Evolutionary conservation across 345 rosid genomes (phyloP), one percentile per base, ranked within the genome.

Genomic region (Populus euphratica): DNA sequence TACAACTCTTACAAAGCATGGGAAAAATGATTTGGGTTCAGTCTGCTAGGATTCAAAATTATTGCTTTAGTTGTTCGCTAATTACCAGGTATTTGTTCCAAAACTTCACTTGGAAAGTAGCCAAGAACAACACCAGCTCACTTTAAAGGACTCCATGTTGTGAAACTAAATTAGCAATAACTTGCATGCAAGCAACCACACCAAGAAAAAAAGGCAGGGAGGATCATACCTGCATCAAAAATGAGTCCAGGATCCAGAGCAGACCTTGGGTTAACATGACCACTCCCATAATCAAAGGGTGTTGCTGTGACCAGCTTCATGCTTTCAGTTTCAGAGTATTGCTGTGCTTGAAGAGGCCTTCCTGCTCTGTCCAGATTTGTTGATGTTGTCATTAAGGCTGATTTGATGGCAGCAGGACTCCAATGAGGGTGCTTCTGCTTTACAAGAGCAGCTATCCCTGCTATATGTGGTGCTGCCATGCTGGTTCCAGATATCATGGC

Each of bases 391-490:
- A 93, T 88, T 86, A 96, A 82, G 73, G 99, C 93, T 68, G 99
- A 96, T 81, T 96, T 96, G 72, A 96, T 92, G 38, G 98, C 96
- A 62, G 99, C 97, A 72, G 99, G 99, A 79, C 98, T 93, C 99
- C 99, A 96, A 73, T 77, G 86, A 78, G 97, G 98, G 82, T 93
- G 94, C 83, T 90, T 91, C 90, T 94, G 99, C 90, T 96, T 96
- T 77, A 96, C 85, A 64, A 96, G 95, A 74, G 99, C 99, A 81
- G 98, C 99, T 80, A 96, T 96, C 67, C 99, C 99, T 1, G 98
- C 96, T 73, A 96, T 96, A 82, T 96, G 99, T 2, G 99, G 99
- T 47, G 99, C 98, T 62, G 99, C 98, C 99, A 96, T 96, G 87
- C 99, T 96, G 68, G 99, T 96, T 71, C 99, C 99, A 33, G 99